Evolutionary conservation across 371 early-diverging fungal species (phyloP), one percentile per base, ranked within the genome.

Genomic region (Apophysomyces sp.): DNA sequence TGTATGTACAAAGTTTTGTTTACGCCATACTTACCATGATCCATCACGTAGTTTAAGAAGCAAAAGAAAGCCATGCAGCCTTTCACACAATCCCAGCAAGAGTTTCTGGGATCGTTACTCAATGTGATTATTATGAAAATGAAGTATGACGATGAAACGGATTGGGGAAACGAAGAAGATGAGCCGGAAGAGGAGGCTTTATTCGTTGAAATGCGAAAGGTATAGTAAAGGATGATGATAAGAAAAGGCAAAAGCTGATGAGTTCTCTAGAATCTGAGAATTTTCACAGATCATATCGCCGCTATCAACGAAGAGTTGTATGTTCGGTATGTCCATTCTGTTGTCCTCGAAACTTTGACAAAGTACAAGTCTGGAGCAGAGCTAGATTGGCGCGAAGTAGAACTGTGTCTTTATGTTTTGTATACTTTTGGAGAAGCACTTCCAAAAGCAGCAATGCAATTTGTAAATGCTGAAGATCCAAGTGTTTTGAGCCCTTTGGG

Each of bases 81-180:
- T 4, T 78, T 92, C 52, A 79, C 81, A 18, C 79, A 81, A 36
- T 68, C 84, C n/a, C 92, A 93, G 64, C 86, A 83, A 58, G 86
- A 78, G 63, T 86, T 92, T 37, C 62, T 92, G 57, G 78, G 74
- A 4, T 85, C 87, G 26, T 74, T 97, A 21, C 75, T 97, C 53
- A 85, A 85, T 27, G 90, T 86, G 0, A 70, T 94, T 26, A 85
- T 95, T 28, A 68, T 83, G 51, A 96, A 96, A 80, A 89, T 96
- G 86, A 91, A 93, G 77, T 97, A 94, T 64, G 87, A 94, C 67
- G 89, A 90, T 31, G 96, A 89, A 31, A 81, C 84, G 34, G 92
- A 90, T 13, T 90, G 88, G 80, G 87, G 87, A 41, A 87, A 86
- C 32, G 88, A 83, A 27, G 90, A 88, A 24, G 92, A 90, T 41